Evolutionary conservation across 345 rosid genomes (phyloP).

Genomic region (Chamaenerion angustifolium): DNA sequence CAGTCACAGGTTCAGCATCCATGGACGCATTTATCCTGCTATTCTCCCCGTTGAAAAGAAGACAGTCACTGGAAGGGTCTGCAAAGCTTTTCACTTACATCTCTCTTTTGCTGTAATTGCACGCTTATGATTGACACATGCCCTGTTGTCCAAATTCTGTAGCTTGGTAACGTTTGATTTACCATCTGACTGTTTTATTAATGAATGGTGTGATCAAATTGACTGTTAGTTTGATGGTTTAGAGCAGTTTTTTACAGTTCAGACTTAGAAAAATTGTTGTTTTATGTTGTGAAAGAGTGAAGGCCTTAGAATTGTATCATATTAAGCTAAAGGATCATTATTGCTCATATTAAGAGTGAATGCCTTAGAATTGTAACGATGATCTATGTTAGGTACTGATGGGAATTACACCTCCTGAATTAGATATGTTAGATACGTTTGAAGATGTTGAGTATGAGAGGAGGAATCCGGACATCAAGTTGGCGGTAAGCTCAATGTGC

Average conservation of each 20-base stretch:
- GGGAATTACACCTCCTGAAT: constrained; percentile 56
- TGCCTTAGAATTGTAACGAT: too few species aligned
- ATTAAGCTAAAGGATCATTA: not conserved
- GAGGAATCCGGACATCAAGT: constrained; percentile 35
- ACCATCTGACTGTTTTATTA: too few species aligned
- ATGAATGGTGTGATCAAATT: too few species aligned
- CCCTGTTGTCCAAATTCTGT: too few species aligned
- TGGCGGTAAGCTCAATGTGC: constrained; percentile 22
- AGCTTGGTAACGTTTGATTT: too few species aligned
- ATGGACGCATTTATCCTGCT: constrained; percentile 81
- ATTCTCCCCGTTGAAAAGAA: constrained; percentile 41
- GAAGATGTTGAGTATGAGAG: constrained; percentile 77
- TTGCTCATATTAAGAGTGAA: not conserved
- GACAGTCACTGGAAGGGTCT: constrained; percentile 48
- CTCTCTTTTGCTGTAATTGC: too few species aligned
- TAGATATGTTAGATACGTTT: constrained; percentile 44
- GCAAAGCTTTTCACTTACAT: not conserved
- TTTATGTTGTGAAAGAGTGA: not conserved
- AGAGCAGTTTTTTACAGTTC: too few species aligned
- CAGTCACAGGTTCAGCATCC: constrained; percentile 83
- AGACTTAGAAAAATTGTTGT: too few species aligned
- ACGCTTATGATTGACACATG: too few species aligned
- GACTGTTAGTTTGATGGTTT: too few species aligned
- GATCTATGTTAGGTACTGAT: constrained; percentile 33
- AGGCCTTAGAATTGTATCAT: not conserved